phyloP scores from a whole-genome alignment of 768 basidiomycete species.

The Sutorius australiensis region DNA sequence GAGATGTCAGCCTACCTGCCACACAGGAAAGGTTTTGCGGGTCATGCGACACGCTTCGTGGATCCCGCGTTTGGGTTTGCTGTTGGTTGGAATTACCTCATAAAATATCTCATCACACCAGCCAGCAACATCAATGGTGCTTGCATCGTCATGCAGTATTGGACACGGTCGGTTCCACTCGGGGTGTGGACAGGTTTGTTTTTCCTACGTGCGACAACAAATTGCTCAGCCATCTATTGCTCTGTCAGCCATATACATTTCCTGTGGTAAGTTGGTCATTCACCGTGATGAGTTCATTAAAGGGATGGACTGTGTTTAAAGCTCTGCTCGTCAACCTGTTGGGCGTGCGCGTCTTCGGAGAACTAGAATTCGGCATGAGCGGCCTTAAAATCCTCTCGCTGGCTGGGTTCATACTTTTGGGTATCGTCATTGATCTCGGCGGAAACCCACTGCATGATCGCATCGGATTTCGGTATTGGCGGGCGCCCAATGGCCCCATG shows the following conservation, averaged over 20 bases:
- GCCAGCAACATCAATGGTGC: slow-evolving; percentile 67
- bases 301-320: neutral
- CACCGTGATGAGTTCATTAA: neutral
- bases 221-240: neutral
- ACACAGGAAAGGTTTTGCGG: slow-evolving; percentile 58
- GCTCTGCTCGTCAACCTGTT: slow-evolving; percentile 44
- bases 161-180: slow-evolving; percentile 2
- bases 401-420: slow-evolving; percentile 6
- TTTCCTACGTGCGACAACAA: neutral
- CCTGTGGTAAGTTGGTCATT: neutral
- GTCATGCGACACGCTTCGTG: slow-evolving; percentile 65
- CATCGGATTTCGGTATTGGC: slow-evolving; percentile 43
- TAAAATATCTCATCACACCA: slow-evolving; percentile 64
- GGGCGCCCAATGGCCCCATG: slow-evolving; percentile 52
- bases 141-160: slow-evolving; percentile 4
- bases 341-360: slow-evolving; percentile 66
- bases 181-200: slow-evolving; percentile 6
- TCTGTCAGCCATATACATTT: neutral
- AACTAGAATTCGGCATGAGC: slow-evolving; percentile 73
- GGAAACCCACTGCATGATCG: slow-evolving; percentile 36
- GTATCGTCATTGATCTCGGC: slow-evolving; percentile 60
- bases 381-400: slow-evolving; percentile 58
- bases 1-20: slow-evolving; percentile 43
- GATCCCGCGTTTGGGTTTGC: slow-evolving; percentile 70
- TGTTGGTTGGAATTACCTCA: slow-evolving; percentile 45